Conservation (phyloP, 495 filamentous ascomycete genomes). For the Talaromyces proteolyticus region DNA sequence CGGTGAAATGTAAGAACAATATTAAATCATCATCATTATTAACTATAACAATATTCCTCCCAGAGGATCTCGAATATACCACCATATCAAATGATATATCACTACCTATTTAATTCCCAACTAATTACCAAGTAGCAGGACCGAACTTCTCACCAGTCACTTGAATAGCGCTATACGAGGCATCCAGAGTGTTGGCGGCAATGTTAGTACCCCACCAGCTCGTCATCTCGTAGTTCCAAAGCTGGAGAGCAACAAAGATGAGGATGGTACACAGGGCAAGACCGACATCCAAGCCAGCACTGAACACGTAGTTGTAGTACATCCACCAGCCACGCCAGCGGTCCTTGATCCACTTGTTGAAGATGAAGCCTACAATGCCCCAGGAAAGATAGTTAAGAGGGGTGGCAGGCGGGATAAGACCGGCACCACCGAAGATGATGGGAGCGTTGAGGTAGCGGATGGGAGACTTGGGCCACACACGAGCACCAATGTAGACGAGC, state of each 20-base stretch:
- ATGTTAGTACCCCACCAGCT: constrained; percentile 63
- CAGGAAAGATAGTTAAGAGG: constrained; percentile 53
- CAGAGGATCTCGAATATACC: too few relatives aligned
- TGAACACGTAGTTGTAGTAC: constrained; percentile 73
- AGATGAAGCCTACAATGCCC: constrained; percentile 61
- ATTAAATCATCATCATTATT: too few relatives aligned
- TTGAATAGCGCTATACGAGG: constrained; percentile 28
- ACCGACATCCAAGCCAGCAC: constrained; percentile 65
- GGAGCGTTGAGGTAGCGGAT: constrained; percentile 41
- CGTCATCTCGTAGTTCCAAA: constrained; percentile 45
- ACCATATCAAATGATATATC: too few relatives aligned
- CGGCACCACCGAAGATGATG: constrained; percentile 41
- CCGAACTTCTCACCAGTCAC: constrained; percentile 52
- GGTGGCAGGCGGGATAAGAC: constrained; percentile 45
- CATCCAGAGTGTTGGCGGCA: constrained; percentile 38
- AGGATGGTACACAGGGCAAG: constrained; percentile 60
- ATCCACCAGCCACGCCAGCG: constrained; percentile 67
- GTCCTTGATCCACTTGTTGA: constrained; percentile 60
- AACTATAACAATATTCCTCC: too few relatives aligned
- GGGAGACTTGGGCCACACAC: constrained; percentile 31
- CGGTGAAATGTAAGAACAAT: too few relatives aligned
- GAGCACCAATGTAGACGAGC: constrained; percentile 37
- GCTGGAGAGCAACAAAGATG: constrained; percentile 62
- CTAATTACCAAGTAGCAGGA: constrained; percentile 39
- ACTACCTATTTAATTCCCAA: background rate